phyloP scores from a whole-genome alignment of 768 basidiomycete species.

The Boletellus emodensis region DNA sequence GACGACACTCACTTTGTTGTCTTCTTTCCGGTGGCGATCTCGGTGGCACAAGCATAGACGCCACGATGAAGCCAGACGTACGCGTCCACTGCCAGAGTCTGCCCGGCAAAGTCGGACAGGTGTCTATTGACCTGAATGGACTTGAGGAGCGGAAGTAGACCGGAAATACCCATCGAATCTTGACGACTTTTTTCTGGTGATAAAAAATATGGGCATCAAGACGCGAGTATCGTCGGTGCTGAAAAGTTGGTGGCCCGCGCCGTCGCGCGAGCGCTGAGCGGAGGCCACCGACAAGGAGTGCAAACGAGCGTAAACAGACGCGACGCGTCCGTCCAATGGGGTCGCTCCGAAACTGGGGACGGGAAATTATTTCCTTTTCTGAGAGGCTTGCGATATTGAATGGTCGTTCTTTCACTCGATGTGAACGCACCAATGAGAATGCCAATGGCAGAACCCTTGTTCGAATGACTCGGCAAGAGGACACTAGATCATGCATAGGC shows the following conservation, averaged over 20 bases:
- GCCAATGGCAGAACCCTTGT: too few relatives aligned
- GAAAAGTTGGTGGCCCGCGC: not conserved
- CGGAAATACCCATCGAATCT: slow-evolving; percentile 82
- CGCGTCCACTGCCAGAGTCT: slow-evolving; percentile 88
- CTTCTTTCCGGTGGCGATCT: slow-evolving; percentile 78
- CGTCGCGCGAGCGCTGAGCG: not conserved
- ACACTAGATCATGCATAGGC: too few relatives aligned
- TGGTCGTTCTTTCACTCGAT: too few relatives aligned
- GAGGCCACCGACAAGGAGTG: too few relatives aligned
- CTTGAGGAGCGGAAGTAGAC: slow-evolving; percentile 86
- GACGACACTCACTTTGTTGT: slow-evolving; percentile 69
- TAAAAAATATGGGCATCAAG: not conserved
- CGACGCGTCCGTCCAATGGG: slow-evolving; percentile 23
- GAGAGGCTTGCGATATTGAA: too few relatives aligned
- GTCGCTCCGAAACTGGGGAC: not conserved
- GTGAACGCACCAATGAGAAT: too few relatives aligned
- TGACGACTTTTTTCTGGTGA: not conserved
- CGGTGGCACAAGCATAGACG: slow-evolving; percentile 84
- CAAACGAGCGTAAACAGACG: slow-evolving; percentile 31
- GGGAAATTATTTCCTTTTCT: too few relatives aligned
- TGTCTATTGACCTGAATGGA: slow-evolving; percentile 77
- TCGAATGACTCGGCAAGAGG: too few relatives aligned
- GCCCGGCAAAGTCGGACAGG: slow-evolving; percentile 77
- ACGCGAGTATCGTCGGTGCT: slow-evolving; percentile 2
- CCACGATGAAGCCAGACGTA: slow-evolving; percentile 95